Evolutionary conservation across 192 early-diverging fungal genomes (phyloP).

Genomic region (Phycomyces nitens): DNA sequence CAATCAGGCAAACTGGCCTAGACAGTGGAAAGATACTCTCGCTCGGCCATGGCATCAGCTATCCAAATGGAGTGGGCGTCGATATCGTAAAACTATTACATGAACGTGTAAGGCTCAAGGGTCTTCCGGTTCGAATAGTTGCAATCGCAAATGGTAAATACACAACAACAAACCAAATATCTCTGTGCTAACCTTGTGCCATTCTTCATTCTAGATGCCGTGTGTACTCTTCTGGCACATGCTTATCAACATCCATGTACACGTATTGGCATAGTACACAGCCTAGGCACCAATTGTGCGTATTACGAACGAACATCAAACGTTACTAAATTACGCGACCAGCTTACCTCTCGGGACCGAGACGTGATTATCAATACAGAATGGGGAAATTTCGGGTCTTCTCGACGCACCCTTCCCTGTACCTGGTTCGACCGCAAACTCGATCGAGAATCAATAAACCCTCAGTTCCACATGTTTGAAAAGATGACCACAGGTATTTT

Average conservation of each 20-base stretch:
- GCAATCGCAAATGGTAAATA: slow-evolving; percentile 38
- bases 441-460: slow-evolving; percentile 78
- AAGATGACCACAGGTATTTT: slow-evolving; percentile 94
- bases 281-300: slow-evolving; percentile 91
- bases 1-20: slow-evolving; percentile 75
- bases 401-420: slow-evolving; percentile 65
- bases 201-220: slow-evolving; percentile 70
- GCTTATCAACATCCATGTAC: slow-evolving; percentile 78
- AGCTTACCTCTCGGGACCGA: slow-evolving; percentile 5
- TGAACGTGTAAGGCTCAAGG: slow-evolving; percentile 63
- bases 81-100: slow-evolving; percentile 83
- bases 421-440: slow-evolving; percentile 81
- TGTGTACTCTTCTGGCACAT: slow-evolving; percentile 84
- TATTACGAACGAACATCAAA: slow-evolving; percentile 55
- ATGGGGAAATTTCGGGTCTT: slow-evolving; percentile 88
- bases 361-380: slow-evolving; percentile 93
- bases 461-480: slow-evolving; percentile 79
- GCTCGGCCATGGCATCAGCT: slow-evolving; percentile 80
- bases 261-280: slow-evolving; percentile 80
- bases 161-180: too few species aligned
- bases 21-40: slow-evolving; percentile 55
- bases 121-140: slow-evolving; percentile 61
- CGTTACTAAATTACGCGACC: slow-evolving; percentile 37
- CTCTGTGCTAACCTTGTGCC: not conserved
- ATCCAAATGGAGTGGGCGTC: slow-evolving; percentile 70